Base-by-base conservation (phyloP, 2,329 filamentous ascomycete species). In the Acrocalymma vagum region DNA sequence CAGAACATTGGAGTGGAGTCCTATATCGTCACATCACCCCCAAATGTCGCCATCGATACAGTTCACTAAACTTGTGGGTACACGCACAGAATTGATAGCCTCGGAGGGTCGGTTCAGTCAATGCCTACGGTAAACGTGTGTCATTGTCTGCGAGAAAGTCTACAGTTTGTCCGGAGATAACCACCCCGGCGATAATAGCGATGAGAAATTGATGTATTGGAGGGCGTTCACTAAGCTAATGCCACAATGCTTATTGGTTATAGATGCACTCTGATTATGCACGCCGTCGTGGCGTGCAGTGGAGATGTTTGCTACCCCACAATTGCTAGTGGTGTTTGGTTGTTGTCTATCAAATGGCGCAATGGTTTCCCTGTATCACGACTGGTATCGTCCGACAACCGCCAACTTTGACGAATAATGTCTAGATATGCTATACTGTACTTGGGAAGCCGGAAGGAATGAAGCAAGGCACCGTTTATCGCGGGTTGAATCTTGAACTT, bases 291-390 rank as follows among this genome's bases (percentile, higher is more conserved):
- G 9, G n/a, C 18, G 11, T 25, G 11, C 17, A n/a, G 29, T 29
- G 34, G 42, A 44, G 40, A 42, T 18, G 9, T 36, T 23, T 10
- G 25, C 26, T 38, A 16, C 18, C 18, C 29, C 20, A 29, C 13
- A 21, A 18, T 11, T 16, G 16, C 27, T 42, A 34, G 34, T 22
- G 29, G n/a, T 23, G 20, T 15, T 39, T 15, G 22, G 29, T 22
- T 18, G 22, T 15, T 17, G 42, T 48, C n/a, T 51, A 51, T 50
- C 45, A 42, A 39, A 61, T 61, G 53, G 48, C 55, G 58, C 48
- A 41, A 61, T 61, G 39, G 16, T 29, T 38, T 38, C 46, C 46
- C 44, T 33, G 39, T 38, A 58, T 57, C 31, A 42, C 57, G 56
- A 53, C 48, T 42, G 3, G 20, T 15, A 23, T 23, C 14, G 22